Conservation (phyloP, 2,329 filamentous ascomycete species). For the Fusarium austroafricanum region DNA sequence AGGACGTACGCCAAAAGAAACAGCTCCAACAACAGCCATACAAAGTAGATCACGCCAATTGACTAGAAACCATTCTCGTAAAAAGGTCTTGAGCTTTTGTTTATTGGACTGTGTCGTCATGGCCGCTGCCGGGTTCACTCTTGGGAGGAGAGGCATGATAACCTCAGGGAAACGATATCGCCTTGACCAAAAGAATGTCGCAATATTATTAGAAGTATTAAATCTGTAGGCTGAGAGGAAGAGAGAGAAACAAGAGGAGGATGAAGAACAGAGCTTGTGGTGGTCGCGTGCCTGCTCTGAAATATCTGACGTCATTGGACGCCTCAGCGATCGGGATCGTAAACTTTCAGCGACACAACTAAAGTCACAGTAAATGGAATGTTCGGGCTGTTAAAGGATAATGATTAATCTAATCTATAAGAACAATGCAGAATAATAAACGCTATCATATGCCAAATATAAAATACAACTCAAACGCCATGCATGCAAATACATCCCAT, state of each 20-base stretch:
- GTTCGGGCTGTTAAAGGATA: too few species aligned
- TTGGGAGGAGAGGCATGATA: conserved; percentile 39
- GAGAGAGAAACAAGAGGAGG: not conserved
- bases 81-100: conserved; percentile 37
- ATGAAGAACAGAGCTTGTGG: not conserved
- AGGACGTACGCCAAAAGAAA: conserved; percentile 47
- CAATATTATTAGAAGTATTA: not conserved
- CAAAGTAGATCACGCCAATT: conserved; percentile 70
- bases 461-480: not conserved
- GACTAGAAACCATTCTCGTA: conserved; percentile 64
- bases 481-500: not conserved
- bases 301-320: conserved; percentile 29
- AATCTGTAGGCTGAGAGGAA: not conserved
- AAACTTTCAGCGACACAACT: not conserved
- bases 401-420: too few species aligned
- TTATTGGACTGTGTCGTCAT: conserved; percentile 7
- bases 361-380: not conserved
- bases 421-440: not conserved
- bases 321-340: conserved; percentile 24
- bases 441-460: not conserved
- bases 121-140: conserved; percentile 16
- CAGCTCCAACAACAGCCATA: conserved; percentile 63
- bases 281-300: conserved; percentile 31
- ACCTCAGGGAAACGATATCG: not conserved
- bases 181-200: not conserved